Conservation (phyloP, 164 flowering plant species). For the Cinnamomum chago region DNA sequence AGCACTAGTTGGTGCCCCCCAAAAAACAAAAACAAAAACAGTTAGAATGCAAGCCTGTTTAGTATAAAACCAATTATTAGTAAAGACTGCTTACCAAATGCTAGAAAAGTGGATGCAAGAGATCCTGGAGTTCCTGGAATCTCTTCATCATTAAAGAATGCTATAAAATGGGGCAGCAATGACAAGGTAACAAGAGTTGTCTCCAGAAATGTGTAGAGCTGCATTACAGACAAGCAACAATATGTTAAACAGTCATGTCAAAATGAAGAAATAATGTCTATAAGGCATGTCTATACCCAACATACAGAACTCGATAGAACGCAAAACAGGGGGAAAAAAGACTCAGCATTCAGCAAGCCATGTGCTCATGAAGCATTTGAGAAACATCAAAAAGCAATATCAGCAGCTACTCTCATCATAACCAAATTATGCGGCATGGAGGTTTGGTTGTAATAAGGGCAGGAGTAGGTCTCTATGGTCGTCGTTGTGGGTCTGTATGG, state of each 20-base stretch:
- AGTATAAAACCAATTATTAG: neutral
- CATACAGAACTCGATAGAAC: neutral
- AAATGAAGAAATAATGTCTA: neutral
- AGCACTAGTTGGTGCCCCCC: slow-evolving; percentile 42
- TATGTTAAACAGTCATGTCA: neutral
- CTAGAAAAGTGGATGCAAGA: slow-evolving; percentile 93
- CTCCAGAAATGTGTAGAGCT: slow-evolving; percentile 98
- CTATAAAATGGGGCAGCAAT: slow-evolving; percentile 79
- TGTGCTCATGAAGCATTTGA: neutral
- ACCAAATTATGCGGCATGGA: no score
- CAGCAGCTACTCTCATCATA: no score
- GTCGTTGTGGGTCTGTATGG: no score
- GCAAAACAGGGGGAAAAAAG: neutral
- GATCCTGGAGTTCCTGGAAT: slow-evolving; percentile 90
- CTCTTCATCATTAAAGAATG: slow-evolving; percentile 90
- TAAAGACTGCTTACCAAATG: slow-evolving; percentile 58
- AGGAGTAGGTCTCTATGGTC: no score
- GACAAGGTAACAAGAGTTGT: slow-evolving; percentile 82
- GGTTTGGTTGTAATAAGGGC: no score
- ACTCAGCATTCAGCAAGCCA: neutral
- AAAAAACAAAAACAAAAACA: neutral
- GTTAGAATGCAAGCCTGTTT: neutral
- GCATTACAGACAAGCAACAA: slow-evolving; percentile 26
- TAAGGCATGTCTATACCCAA: neutral
- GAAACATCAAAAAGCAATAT: neutral